Evolutionary conservation across 768 basidiomycete genomes (phyloP), one percentile per base, ranked within the genome.

Genomic region (Myochromella boudieri): DNA sequence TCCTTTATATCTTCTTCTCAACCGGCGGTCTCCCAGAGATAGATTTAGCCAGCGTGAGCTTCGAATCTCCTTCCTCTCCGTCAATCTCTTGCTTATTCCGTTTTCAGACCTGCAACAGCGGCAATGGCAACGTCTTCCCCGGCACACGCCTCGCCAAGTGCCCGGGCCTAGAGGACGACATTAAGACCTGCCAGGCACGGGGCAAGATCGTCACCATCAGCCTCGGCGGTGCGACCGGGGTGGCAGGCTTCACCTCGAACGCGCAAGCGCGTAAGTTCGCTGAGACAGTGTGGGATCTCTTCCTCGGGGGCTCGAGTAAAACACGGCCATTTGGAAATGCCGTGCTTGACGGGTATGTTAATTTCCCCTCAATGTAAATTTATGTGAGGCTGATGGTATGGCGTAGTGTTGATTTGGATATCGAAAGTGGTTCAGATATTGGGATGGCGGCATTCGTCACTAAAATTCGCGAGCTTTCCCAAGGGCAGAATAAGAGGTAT

Each of bases 301-400:
- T 88, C 65, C 69, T 90, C 21, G 87, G 84, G 14, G 72, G 72
- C n/a, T 61, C 55, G 26, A 74, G 72, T 10, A 65, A 68, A 26
- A 84, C 77, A 3, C 72, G 87, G 42, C 87, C 87, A 0, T 90
- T 90, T 55, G 87, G 87, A 17, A 61, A 57, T 49, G 87, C 85
- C 2, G 75, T 87, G 32, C 71, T 90, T 18, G 87, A 90, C 55
- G 87, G 87, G 85, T 85, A 51, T 51, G 67, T 39, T 1, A 7
- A 22, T n/a, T 20, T 33, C 39, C 22, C 14, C 21, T 50, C 12
- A 22, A n/a, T 22, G 14, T 6, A 18, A n/a, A 5, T 25, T 22
- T 17, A 18, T 17, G 42, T n/a, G 12, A 25, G 18, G n/a, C 32
- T 37, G 9, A 43, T 18, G 22, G 26, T 50, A 3, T 5, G 2